Conservation (phyloP, 164 flowering plant genomes). For the Buxus sempervirens region DNA sequence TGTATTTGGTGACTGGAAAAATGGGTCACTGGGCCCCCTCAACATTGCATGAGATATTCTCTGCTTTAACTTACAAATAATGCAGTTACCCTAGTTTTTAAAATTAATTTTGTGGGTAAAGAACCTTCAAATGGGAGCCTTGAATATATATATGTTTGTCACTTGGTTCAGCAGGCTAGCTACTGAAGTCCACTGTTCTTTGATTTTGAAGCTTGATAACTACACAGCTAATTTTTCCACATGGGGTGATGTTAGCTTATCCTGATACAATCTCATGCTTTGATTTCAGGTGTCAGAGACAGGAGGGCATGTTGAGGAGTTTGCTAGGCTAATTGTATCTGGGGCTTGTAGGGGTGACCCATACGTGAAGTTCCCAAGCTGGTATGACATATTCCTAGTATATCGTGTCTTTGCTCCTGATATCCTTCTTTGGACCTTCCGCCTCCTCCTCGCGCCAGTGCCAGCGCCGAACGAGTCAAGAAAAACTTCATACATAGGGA, state of each 20-base stretch:
- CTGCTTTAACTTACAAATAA: too few species aligned
- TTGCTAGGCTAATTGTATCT: conserved; percentile 58
- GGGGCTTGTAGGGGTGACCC: conserved; percentile 84
- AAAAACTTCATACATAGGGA: conserved; percentile 40
- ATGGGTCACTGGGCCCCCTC: too few species aligned
- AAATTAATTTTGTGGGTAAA: too few species aligned
- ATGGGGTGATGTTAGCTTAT: too few species aligned
- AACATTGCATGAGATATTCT: too few species aligned
- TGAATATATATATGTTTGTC: too few species aligned
- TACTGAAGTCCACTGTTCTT: too few species aligned
- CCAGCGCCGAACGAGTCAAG: conserved; percentile 33
- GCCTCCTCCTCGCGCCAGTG: conserved; percentile 50
- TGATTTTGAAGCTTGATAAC: too few species aligned
- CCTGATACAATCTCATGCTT: background rate
- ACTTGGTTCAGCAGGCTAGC: too few species aligned
- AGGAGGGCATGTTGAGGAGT: conserved; percentile 61
- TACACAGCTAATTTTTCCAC: background rate
- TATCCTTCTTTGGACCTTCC: conserved; percentile 70
- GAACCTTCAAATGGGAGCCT: too few species aligned
- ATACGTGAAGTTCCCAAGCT: conserved; percentile 73
- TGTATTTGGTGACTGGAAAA: too few species aligned
- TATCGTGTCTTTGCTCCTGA: conserved; percentile 74
- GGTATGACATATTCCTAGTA: conserved; percentile 75
- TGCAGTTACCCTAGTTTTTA: too few species aligned
- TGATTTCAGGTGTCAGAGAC: conserved; percentile 44